Conservation (phyloP, 345 rosid species). For the Noccaea caerulescens region DNA sequence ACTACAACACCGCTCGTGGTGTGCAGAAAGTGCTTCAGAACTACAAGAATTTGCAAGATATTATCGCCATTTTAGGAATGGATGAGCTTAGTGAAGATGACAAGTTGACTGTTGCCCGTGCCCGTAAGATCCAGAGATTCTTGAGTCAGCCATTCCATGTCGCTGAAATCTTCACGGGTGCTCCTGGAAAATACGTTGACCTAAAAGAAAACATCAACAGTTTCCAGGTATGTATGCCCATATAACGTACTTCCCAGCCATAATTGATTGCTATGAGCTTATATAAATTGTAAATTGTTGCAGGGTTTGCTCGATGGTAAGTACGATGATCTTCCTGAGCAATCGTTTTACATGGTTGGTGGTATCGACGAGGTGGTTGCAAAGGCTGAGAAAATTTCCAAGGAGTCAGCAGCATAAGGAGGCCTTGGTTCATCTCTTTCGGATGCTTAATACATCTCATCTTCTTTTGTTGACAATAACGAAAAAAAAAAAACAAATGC, state of each 20-base stretch:
- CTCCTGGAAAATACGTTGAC: slow-evolving; percentile 96
- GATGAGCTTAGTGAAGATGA: slow-evolving; percentile 99
- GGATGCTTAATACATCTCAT: background rate
- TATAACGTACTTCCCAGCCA: background rate
- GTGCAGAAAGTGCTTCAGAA: slow-evolving; percentile 98
- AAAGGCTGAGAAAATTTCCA: slow-evolving; percentile 49
- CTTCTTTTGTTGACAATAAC: slow-evolving; percentile 33
- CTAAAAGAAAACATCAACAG: slow-evolving; percentile 88
- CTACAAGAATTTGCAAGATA: slow-evolving; percentile 99
- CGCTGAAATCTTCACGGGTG: slow-evolving; percentile 99
- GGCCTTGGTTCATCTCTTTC: slow-evolving; percentile 3
- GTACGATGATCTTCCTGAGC: slow-evolving; percentile 57
- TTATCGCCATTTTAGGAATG: slow-evolving; percentile 98
- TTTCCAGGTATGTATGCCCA: slow-evolving; percentile 69
- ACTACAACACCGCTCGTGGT: slow-evolving; percentile 96
- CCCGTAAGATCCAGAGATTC: slow-evolving; percentile 95
- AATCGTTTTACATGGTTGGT: slow-evolving; percentile 70
- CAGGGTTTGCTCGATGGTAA: slow-evolving; percentile 43
- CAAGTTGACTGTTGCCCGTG: slow-evolving; percentile 94
- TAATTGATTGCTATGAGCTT: background rate
- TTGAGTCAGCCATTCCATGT: slow-evolving; percentile 99
- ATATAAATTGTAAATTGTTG: slow-evolving; percentile 4
- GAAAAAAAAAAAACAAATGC: slow-evolving; percentile 10
- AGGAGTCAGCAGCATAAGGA: slow-evolving; percentile 43
- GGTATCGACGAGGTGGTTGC: slow-evolving; percentile 63